A percentile compares a stretch with the other conserved stretches of the same genome.
Conservation (phyloP, 176 grass and related monocot species). For the Eragrostis curvula region DNA sequence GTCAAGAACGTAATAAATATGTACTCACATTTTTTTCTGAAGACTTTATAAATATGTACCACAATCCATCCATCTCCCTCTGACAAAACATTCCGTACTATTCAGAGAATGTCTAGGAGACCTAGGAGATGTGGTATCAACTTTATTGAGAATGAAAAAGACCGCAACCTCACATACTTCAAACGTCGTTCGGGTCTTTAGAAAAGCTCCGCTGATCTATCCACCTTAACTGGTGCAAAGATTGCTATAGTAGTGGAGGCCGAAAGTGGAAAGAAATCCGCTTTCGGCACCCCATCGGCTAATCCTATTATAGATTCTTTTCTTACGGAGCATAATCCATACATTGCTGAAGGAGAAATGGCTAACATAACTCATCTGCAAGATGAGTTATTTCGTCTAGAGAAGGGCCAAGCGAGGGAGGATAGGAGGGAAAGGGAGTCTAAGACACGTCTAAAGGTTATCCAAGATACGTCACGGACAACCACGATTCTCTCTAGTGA, state of each 20-base stretch:
- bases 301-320: neutral
- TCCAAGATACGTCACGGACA: slow-evolving; percentile 1
- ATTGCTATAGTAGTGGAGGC: neutral
- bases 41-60: no score
- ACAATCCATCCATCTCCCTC: no score
- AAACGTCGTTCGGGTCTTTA: neutral
- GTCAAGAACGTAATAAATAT: no score
- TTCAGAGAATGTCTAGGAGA: neutral
- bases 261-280: neutral
- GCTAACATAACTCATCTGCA: neutral
- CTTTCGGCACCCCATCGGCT: slow-evolving; percentile 14
- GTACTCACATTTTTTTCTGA: no score
- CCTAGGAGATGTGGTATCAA: neutral
- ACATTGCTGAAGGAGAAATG: neutral
- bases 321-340: neutral
- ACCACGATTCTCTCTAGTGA: no score
- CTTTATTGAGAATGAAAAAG: neutral
- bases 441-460: neutral
- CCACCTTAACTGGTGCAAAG: slow-evolving; percentile 5
- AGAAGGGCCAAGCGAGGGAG: neutral
- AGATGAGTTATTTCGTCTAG: neutral
- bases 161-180: neutral
- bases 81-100: no score
- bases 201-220: neutral
- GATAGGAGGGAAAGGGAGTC: neutral